Evolutionary conservation across 225 moss, liverwort and hornwort species (phyloP), one percentile per base, ranked within the genome.

Genomic region (Straminergon stramineum): DNA sequence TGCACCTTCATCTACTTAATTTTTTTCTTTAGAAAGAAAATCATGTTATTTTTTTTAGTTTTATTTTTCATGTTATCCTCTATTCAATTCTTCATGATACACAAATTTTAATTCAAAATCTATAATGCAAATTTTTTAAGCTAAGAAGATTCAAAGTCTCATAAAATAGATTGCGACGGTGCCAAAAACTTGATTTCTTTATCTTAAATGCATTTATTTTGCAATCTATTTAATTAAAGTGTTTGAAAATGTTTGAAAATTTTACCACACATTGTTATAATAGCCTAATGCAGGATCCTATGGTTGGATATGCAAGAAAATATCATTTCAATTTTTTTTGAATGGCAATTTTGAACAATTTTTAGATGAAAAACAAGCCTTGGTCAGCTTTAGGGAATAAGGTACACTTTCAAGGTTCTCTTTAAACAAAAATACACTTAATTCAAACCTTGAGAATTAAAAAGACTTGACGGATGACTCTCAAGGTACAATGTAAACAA

Each of bases 1-100:
- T 1, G 5, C 8, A 8, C 4, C 26, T 71, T 41, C 8, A 1
- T 71, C 13, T 24, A 14, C 1, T 41, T 24, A 9, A 24, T 2
- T 15, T 41, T 15, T 71, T 4, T 13, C 39, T 70, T 4, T 12
- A 11, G 11, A n/a, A 12, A n/a, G 13, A 22, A 69, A 22, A 69
- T 13, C 17, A 22, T 13, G 3, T 22, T 22, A 22, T 22, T 68
- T n/a, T 39, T 7, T 23, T 6, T 2, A 4, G 2, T 6, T 24
- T 26, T 41, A 41, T 23, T 43, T 27, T 73, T 27, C 4, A 0
- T 15, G 27, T 23, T 23, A 43, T 73, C 9, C 5, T 41, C 8
- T 15, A 41, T 0, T 24, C 4, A 6, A 22, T 21, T n/a, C 19
- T 69, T 69, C 5, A 73, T 23, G 8, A 39, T 24, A 21, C 5